Conservation (phyloP, 139 green algal species). For the Micromonas pusilla region DNA sequence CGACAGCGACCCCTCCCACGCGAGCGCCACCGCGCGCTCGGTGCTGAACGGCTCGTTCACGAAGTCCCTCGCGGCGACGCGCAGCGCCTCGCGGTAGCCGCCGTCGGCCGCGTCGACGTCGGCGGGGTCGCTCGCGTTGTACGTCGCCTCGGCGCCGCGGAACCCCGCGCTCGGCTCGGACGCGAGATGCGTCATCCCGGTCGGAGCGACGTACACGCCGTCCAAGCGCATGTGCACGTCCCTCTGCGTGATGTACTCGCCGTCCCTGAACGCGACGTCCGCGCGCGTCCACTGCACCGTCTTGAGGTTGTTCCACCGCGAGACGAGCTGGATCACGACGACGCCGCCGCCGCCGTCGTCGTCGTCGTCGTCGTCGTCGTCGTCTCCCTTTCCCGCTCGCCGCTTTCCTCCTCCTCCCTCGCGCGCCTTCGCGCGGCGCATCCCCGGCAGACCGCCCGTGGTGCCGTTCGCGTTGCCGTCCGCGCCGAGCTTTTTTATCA, state of each 20-base stretch:
- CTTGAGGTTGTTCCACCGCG: conserved; percentile 85
- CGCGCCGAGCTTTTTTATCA: neutral
- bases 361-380: conserved; percentile 45
- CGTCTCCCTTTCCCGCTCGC: no score
- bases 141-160: neutral
- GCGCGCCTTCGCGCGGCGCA: neutral
- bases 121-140: neutral
- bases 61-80: neutral
- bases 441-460: neutral
- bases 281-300: conserved; percentile 71
- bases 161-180: neutral
- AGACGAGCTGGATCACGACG: conserved; percentile 83
- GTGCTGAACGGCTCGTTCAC: neutral
- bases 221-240: conserved; percentile 49
- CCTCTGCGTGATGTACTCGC: conserved; percentile 43
- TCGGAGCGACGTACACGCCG: conserved; percentile 37
- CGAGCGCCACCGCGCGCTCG: neutral
- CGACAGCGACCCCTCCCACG: neutral
- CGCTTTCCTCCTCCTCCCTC: neutral
- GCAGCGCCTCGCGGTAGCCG: neutral
- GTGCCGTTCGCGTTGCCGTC: neutral
- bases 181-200: neutral
- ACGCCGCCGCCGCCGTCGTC: conserved; percentile 85
- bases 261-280: conserved; percentile 58
- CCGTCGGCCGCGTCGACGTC: neutral